Evolutionary conservation across 106 monocot species (phyloP).

Genomic region (Dendrobium nobile): DNA sequence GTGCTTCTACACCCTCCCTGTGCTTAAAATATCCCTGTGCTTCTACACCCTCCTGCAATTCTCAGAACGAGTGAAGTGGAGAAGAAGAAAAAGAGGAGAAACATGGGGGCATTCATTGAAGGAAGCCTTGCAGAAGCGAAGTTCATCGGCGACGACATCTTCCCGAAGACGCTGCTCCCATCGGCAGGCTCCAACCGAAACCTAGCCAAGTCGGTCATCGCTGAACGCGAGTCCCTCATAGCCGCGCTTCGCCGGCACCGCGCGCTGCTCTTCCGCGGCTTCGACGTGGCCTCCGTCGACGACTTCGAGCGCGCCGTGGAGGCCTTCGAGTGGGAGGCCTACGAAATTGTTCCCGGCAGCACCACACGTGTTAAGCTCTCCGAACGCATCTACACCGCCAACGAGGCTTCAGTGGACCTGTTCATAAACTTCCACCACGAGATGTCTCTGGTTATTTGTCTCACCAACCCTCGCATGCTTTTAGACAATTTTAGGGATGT

Average conservation of each 20-base stretch:
- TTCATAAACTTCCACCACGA: constrained; percentile 39
- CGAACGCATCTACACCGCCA: constrained; percentile 22
- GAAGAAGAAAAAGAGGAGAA: neutral
- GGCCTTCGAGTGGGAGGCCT: constrained; percentile 28
- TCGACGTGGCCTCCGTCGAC: constrained; percentile 20
- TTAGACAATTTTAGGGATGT: no score
- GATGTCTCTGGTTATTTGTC: constrained; percentile 16
- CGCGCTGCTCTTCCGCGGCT: constrained; percentile 31
- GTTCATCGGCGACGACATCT: neutral
- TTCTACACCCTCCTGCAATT: no score
- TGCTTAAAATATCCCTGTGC: no score
- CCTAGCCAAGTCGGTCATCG: constrained; percentile 6
- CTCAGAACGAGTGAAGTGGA: no score
- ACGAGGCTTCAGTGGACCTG: constrained; percentile 12
- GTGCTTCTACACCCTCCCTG: no score
- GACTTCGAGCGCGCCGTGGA: constrained; percentile 31
- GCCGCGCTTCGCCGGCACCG: constrained; percentile 3
- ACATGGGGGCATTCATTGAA: neutral
- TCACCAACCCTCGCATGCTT: neutral
- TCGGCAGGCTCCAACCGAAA: neutral
- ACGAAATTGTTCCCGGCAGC: neutral
- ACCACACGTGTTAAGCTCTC: constrained; percentile 6
- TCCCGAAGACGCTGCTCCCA: constrained; percentile 14
- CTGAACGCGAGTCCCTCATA: neutral
- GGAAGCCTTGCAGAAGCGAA: constrained; percentile 6